These are phyloP conservation scores for Whalleya microplaca DNA, from an alignment of 2,329 filamentous ascomycete species.

Conservation along the genomic window DNA sequence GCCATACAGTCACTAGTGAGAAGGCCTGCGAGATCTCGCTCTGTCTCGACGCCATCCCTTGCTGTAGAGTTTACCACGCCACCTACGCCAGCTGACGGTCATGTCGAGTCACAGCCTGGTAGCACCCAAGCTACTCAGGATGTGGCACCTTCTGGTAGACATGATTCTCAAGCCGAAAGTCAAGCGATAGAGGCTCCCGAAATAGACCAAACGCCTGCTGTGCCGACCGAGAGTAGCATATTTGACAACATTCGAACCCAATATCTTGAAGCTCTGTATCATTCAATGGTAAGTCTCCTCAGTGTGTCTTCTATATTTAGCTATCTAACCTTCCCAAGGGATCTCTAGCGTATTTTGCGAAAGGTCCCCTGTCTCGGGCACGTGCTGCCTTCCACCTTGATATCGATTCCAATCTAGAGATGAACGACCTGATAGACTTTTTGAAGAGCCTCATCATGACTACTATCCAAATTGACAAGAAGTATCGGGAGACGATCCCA, in stretches of 20 bases:
- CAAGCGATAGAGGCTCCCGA: conserved; percentile 15
- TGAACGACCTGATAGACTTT: conserved; percentile 68
- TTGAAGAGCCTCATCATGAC: conserved; percentile 70
- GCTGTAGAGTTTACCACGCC: conserved; percentile 13
- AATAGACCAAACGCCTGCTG: conserved; percentile 29
- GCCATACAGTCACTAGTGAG: conserved; percentile 65
- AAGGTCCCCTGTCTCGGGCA: conserved; percentile 77
- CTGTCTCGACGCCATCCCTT: conserved; percentile 40
- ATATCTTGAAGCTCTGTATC: conserved; percentile 64
- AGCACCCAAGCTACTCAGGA: conserved; percentile 1
- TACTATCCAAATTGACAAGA: conserved; percentile 73
- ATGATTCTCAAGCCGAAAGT: conserved; percentile 3
- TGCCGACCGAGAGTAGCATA: conserved; percentile 54
- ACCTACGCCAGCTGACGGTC: conserved; percentile 15
- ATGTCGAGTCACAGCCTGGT: conserved; percentile 12
- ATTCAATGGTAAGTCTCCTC: conserved; percentile 59
- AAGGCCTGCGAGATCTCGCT: conserved; percentile 51
- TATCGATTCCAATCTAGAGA: conserved; percentile 62
- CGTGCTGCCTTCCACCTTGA: conserved; percentile 71
- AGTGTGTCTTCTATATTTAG: not conserved
- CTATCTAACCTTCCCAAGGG: conserved; percentile 58
- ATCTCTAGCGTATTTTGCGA: conserved; percentile 81
- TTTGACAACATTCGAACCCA: conserved; percentile 62
- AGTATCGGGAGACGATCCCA: conserved; percentile 74
- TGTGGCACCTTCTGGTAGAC: not conserved